phyloP scores from a whole-genome alignment of 140 eudicot genomes.

The Stevia rebaudiana region DNA sequence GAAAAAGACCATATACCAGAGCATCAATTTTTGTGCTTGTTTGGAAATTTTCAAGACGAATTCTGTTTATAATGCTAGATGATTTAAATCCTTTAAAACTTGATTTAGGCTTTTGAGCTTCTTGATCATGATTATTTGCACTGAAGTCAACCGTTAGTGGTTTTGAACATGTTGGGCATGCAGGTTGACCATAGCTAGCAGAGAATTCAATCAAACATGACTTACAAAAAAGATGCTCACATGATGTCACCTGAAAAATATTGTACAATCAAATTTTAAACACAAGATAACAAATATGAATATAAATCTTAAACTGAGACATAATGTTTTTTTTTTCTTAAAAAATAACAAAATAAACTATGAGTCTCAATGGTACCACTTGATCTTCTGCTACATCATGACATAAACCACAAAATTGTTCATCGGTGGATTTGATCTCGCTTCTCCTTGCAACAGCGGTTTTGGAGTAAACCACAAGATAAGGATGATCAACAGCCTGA shows the following conservation, averaged over 20 bases:
- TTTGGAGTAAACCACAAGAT: conserved; percentile 82
- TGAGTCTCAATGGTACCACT: conserved; percentile 41
- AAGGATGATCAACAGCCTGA: conserved; percentile 97
- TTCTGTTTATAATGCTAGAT: conserved; percentile 74
- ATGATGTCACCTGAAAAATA: conserved; percentile 65
- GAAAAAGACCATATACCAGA: conserved; percentile 41
- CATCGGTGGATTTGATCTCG: conserved; percentile 29
- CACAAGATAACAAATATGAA: background rate
- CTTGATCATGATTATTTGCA: conserved; percentile 32
- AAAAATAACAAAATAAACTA: too few relatives aligned
- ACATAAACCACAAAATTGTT: conserved; percentile 66
- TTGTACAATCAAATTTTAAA: background rate
- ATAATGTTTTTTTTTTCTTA: too few relatives aligned
- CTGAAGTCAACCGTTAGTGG: conserved; percentile 88
- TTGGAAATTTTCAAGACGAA: conserved; percentile 61
- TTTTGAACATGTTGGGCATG: conserved; percentile 81
- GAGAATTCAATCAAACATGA: conserved; percentile 66
- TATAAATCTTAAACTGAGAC: too few relatives aligned
- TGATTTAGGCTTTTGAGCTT: conserved; percentile 39
- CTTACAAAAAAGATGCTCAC: conserved; percentile 70
- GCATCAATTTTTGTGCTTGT: conserved; percentile 97
- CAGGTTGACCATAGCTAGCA: conserved; percentile 51
- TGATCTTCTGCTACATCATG: conserved; percentile 80
- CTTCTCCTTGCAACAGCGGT: conserved; percentile 41
- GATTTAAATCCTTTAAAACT: conserved; percentile 57